Evolutionary conservation across 192 early-diverging fungal genomes (phyloP).

Genomic region (Mortierella hygrophila): DNA sequence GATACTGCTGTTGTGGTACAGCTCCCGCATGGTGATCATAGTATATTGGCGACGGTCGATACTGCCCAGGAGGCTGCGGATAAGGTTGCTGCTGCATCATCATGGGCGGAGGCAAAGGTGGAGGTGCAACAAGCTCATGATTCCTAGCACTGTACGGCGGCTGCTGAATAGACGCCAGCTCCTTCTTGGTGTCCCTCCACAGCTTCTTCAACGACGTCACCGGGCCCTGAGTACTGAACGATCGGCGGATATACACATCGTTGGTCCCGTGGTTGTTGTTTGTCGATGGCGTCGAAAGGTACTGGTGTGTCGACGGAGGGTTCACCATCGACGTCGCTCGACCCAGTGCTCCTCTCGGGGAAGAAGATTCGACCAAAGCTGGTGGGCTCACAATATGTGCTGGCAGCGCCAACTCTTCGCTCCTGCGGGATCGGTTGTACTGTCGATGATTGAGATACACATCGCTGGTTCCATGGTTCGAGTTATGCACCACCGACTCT

Average conservation of each 20-base stretch:
- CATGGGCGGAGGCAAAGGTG: not conserved
- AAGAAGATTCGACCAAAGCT: not conserved
- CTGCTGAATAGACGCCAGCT: not conserved
- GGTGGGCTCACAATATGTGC: not conserved
- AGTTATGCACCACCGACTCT: not conserved
- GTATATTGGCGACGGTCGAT: not conserved
- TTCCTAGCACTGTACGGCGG: not conserved
- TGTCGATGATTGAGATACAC: not conserved
- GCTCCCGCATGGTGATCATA: not conserved
- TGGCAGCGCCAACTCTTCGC: not conserved
- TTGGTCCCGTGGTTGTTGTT: slow-evolving; percentile 39
- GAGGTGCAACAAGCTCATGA: slow-evolving; percentile 35
- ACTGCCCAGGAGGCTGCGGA: slow-evolving; percentile 2
- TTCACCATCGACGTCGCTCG: not conserved
- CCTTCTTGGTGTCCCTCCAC: slow-evolving; percentile 33
- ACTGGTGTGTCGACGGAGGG: not conserved
- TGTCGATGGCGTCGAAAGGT: not conserved
- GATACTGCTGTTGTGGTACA: not conserved
- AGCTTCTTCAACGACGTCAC: slow-evolving; percentile 28
- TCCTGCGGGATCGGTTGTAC: not conserved
- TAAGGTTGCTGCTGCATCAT: not conserved
- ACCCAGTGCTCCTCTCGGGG: not conserved
- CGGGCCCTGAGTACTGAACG: slow-evolving; percentile 26
- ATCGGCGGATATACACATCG: slow-evolving; percentile 23
- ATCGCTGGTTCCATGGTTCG: not conserved